phyloP scores from a whole-genome alignment of 1,139 yeast genomes.

The Tardiomyces depauwii region DNA sequence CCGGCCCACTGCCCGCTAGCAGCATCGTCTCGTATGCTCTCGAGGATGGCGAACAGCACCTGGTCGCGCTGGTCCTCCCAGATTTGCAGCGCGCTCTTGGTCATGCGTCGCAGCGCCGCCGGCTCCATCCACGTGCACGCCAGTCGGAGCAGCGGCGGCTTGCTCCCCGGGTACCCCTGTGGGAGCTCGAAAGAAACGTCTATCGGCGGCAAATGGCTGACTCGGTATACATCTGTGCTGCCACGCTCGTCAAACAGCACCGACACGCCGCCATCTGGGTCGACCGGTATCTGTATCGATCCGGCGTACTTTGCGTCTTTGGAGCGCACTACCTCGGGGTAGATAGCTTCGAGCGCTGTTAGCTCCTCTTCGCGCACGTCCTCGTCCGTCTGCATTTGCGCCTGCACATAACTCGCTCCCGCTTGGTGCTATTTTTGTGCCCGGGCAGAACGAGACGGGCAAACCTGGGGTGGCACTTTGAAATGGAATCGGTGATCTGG shows the following conservation, averaged over 20 bases:
- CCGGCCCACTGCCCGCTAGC: conserved; percentile 3
- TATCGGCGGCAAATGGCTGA: conserved; percentile 15
- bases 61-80: conserved; percentile 34
- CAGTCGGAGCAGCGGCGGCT: conserved; percentile 15
- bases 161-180: conserved; percentile 12
- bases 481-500: too few relatives aligned
- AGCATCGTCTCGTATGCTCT: conserved; percentile 29
- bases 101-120: conserved; percentile 19
- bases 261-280: neutral
- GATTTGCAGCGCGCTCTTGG: conserved; percentile 7
- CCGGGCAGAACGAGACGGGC: too few relatives aligned
- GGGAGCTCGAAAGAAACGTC: conserved; percentile 12
- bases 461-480: too few relatives aligned
- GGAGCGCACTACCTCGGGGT: conserved; percentile 31
- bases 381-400: neutral
- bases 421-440: too few relatives aligned
- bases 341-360: conserved; percentile 38
- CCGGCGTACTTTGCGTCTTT: conserved; percentile 1
- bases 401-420: too few relatives aligned
- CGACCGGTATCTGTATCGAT: conserved; percentile 1
- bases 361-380: conserved; percentile 30
- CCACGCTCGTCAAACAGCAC: conserved; percentile 2
- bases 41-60: conserved; percentile 38
- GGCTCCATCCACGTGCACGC: conserved; percentile 17
- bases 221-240: conserved; percentile 7